Conservation (phyloP, 2,329 filamentous ascomycete species). For the Colletotrichum theobromicola region DNA sequence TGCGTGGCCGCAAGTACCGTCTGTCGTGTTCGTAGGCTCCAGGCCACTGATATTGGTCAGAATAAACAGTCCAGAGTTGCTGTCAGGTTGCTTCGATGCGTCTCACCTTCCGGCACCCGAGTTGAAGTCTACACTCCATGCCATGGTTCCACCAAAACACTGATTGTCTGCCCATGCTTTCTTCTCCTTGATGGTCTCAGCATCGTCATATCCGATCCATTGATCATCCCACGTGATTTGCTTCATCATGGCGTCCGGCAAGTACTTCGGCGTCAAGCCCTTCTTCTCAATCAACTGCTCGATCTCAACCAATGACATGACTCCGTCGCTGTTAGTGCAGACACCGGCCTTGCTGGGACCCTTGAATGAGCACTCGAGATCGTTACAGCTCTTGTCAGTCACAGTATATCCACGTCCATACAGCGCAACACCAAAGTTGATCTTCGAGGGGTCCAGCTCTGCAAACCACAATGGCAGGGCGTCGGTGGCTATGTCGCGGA, state of each 20-base stretch:
- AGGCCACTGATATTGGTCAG: neutral
- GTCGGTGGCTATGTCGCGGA: conserved; percentile 44
- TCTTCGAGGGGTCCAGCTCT: conserved; percentile 40
- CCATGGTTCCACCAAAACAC: conserved; percentile 38
- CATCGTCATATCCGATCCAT: conserved; percentile 31
- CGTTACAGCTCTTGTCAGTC: conserved; percentile 28
- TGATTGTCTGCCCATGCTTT: conserved; percentile 26
- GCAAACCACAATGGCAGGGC: conserved; percentile 46
- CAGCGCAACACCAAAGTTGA: conserved; percentile 51
- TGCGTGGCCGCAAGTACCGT: neutral
- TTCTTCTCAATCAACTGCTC: conserved; percentile 28
- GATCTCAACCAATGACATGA: conserved; percentile 36
- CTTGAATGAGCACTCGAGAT: conserved; percentile 26
- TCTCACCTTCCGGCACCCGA: neutral
- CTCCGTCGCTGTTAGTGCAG: conserved; percentile 33
- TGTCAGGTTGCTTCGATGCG: neutral
- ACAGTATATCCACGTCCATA: conserved; percentile 52
- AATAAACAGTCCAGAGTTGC: neutral
- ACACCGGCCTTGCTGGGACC: conserved; percentile 29
- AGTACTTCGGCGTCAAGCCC: conserved; percentile 21
- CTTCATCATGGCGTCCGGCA: conserved; percentile 28
- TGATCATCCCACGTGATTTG: conserved; percentile 28
- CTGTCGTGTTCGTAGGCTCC: neutral
- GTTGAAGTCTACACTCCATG: conserved; percentile 33
- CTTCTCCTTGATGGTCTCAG: conserved; percentile 28